These are phyloP conservation scores for Crithidia expoeki DNA, from an alignment of 208 protist genomes.

Conservation along the genomic window DNA sequence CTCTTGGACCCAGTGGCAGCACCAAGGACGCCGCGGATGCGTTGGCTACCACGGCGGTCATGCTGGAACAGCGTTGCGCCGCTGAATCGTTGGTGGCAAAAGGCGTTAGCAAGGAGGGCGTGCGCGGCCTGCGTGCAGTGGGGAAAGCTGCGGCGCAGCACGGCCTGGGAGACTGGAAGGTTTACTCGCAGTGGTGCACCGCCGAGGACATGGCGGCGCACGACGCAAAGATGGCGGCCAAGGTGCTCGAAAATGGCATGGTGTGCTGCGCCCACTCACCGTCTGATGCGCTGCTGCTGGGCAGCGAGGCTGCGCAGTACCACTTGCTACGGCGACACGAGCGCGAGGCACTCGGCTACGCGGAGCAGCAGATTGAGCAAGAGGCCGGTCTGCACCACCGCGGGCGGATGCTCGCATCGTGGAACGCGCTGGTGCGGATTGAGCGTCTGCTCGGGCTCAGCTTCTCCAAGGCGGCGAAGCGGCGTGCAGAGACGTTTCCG, in stretches of 20 bases:
- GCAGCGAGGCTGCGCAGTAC: conserved; percentile 60
- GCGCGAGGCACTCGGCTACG: conserved; percentile 68
- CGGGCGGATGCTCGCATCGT: conserved; percentile 51
- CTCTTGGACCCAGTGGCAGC: not conserved
- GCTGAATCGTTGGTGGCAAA: conserved; percentile 16
- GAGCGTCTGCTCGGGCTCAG: conserved; percentile 64
- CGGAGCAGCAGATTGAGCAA: conserved; percentile 81
- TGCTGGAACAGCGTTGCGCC: conserved; percentile 35
- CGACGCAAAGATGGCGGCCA: conserved; percentile 70
- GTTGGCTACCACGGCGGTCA: conserved; percentile 6
- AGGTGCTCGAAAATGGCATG: conserved; percentile 79
- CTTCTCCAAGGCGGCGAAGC: conserved; percentile 57
- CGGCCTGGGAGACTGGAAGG: conserved; percentile 69
- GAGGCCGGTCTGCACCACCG: conserved; percentile 43
- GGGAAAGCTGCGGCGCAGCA: conserved; percentile 70
- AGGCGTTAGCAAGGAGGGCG: conserved; percentile 27
- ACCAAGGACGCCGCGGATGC: not conserved
- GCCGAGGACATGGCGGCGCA: conserved; percentile 48
- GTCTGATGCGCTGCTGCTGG: conserved; percentile 55
- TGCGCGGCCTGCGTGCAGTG: conserved; percentile 51
- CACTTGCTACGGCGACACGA: conserved; percentile 76
- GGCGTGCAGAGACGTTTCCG: conserved; percentile 56
- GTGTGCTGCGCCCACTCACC: conserved; percentile 63
- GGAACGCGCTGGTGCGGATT: conserved; percentile 69
- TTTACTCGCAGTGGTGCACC: conserved; percentile 83